These are phyloP conservation scores for Calonectria henricotiae DNA, from an alignment of 2,329 filamentous ascomycete species.

Conservation along the genomic window DNA sequence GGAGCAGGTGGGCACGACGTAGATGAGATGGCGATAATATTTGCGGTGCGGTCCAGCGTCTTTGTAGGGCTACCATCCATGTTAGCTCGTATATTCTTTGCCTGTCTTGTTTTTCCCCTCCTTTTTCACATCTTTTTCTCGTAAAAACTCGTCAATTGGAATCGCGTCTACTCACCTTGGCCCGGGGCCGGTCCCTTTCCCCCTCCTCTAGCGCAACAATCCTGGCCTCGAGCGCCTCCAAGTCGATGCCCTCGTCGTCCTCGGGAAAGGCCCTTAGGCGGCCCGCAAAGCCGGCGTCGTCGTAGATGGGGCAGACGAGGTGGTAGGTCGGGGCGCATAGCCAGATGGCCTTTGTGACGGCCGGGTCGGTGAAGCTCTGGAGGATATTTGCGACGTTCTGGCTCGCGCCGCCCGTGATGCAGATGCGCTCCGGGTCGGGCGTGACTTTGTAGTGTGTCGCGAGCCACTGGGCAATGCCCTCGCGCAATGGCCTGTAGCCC, in stretches of 20 bases:
- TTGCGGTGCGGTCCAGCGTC: constrained; percentile 75
- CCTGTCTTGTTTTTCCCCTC: not conserved
- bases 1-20: constrained; percentile 89
- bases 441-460: constrained; percentile 70
- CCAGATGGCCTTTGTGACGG: constrained; percentile 83
- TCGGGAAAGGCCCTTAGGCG: constrained; percentile 81
- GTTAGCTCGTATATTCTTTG: not conserved
- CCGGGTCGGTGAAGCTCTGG: constrained; percentile 85
- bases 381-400: constrained; percentile 86
- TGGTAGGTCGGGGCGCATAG: constrained; percentile 88
- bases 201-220: constrained; percentile 54
- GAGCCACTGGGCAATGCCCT: constrained; percentile 81
- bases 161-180: constrained; percentile 27
- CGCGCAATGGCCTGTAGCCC: constrained; percentile 80
- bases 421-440: constrained; percentile 74
- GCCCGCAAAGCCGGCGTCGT: constrained; percentile 82
- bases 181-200: constrained; percentile 41
- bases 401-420: constrained; percentile 87
- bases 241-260: constrained; percentile 83
- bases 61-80: constrained; percentile 67
- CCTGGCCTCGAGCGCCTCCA: constrained; percentile 65
- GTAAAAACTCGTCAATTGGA: not conserved
- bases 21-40: constrained; percentile 89
- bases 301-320: constrained; percentile 88
- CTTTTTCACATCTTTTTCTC: not conserved